Evolutionary conservation across 306 rosid genomes (phyloP).

Genomic region (Alnus glutinosa): DNA sequence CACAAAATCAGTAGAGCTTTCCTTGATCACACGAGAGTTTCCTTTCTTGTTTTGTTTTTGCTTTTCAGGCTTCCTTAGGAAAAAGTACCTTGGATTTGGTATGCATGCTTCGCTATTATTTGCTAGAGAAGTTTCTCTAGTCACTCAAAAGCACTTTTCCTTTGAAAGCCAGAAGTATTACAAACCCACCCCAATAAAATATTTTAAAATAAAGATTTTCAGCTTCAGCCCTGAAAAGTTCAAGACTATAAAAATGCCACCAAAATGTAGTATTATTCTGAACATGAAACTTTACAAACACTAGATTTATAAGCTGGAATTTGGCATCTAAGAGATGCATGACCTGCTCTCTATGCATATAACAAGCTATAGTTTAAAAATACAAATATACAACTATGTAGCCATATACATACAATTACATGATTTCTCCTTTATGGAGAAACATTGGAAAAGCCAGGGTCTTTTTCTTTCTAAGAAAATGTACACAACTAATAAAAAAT

Average conservation of each 20-base stretch:
- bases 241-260: not conserved
- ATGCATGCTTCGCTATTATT: not conserved
- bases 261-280: not conserved
- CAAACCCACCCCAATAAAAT: not conserved
- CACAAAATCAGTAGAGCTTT: not conserved
- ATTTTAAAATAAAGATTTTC: not conserved
- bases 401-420: not conserved
- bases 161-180: not conserved
- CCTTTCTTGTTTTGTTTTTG: not conserved
- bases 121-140: too few species aligned
- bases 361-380: too few species aligned
- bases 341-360: not conserved
- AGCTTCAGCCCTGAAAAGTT: not conserved
- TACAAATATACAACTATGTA: not conserved
- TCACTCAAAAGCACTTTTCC: not conserved
- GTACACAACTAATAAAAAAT: not conserved
- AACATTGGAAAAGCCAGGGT: not conserved
- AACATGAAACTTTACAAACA: not conserved
- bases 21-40: not conserved
- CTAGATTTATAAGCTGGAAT: not conserved
- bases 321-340: not conserved
- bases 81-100: not conserved
- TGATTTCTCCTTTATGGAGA: not conserved
- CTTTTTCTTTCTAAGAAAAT: not conserved
- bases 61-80: not conserved